Percentiles rank a stretch among this genome's conserved stretches.
These are phyloP conservation scores for Aspergillus saccharolyticus DNA, from an alignment of 495 filamentous ascomycete species.

Conservation along the genomic window DNA sequence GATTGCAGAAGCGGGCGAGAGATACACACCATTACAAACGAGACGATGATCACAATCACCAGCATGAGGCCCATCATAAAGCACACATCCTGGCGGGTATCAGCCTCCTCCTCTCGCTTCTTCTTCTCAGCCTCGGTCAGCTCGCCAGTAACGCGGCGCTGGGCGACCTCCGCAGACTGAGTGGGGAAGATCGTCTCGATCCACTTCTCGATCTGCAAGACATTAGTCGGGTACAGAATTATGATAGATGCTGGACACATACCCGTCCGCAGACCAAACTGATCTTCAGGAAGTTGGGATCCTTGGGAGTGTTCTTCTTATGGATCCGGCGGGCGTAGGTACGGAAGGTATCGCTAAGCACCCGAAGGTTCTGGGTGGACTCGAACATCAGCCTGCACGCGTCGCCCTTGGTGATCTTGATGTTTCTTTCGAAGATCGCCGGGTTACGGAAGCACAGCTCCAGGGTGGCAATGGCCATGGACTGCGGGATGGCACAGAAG, in stretches of 20 bases:
- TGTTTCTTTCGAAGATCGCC: constrained; percentile 74
- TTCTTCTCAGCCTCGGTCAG: constrained; percentile 36
- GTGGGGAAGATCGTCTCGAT: constrained; percentile 91
- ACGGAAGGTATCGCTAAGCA: constrained; percentile 75
- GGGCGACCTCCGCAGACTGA: constrained; percentile 49
- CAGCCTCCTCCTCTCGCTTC: constrained; percentile 45
- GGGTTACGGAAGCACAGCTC: constrained; percentile 90
- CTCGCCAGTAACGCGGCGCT: constrained; percentile 35
- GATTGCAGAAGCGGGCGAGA: background rate
- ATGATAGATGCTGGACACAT: constrained; percentile 21
- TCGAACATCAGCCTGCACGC: constrained; percentile 88
- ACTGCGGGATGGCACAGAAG: constrained; percentile 96
- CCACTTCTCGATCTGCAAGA: constrained; percentile 83
- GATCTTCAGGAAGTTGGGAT: constrained; percentile 91
- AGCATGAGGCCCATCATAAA: constrained; percentile 60
- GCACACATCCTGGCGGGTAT: constrained; percentile 53
- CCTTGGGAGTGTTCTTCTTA: constrained; percentile 89
- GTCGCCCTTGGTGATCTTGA: constrained; percentile 96
- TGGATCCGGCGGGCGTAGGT: constrained; percentile 74
- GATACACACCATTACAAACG: constrained; percentile 58
- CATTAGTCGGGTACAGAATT: constrained; percentile 13
- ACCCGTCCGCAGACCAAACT: constrained; percentile 87
- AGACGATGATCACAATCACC: constrained; percentile 54
- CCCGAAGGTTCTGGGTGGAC: constrained; percentile 79
- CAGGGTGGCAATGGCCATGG: constrained; percentile 95